phyloP scores from a whole-genome alignment of 2,329 filamentous ascomycete genomes.

The Reticulascus tulasneorum region DNA sequence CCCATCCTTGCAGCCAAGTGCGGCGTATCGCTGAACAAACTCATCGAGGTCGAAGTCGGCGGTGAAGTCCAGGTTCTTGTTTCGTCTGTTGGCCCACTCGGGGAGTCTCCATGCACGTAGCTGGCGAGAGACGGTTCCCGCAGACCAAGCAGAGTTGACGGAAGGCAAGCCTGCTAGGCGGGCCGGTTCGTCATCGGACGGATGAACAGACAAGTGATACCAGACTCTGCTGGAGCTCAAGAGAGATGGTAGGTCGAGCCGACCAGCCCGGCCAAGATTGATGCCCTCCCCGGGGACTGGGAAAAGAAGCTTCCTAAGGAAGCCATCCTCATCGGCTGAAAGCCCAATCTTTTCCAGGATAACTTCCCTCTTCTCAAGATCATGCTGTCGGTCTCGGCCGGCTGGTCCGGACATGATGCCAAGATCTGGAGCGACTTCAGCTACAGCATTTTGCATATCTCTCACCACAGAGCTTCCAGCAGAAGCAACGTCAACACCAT shows the following conservation, averaged over 20 bases:
- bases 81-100: slow-evolving; percentile 93
- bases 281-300: slow-evolving; percentile 76
- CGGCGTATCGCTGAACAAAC: slow-evolving; percentile 77
- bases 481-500: slow-evolving; percentile 73
- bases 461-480: slow-evolving; percentile 78
- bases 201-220: slow-evolving; percentile 91
- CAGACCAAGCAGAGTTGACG: slow-evolving; percentile 84
- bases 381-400: slow-evolving; percentile 69
- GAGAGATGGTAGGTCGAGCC: slow-evolving; percentile 71
- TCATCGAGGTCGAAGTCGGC: slow-evolving; percentile 95
- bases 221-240: slow-evolving; percentile 84
- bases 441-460: slow-evolving; percentile 81
- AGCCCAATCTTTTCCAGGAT: slow-evolving; percentile 81
- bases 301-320: slow-evolving; percentile 77
- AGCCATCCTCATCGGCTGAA: slow-evolving; percentile 78
- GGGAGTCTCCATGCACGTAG: slow-evolving; percentile 89
- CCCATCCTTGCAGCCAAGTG: slow-evolving; percentile 83
- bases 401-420: slow-evolving; percentile 66
- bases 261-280: slow-evolving; percentile 69
- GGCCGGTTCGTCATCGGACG: slow-evolving; percentile 79
- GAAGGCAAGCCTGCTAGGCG: slow-evolving; percentile 68
- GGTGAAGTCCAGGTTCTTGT: slow-evolving; percentile 89
- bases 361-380: slow-evolving; percentile 76
- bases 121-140: slow-evolving; percentile 86
- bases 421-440: slow-evolving; percentile 72